Evolutionary conservation across 345 rosid genomes (phyloP).

Genomic region (Populus pruinosa): DNA sequence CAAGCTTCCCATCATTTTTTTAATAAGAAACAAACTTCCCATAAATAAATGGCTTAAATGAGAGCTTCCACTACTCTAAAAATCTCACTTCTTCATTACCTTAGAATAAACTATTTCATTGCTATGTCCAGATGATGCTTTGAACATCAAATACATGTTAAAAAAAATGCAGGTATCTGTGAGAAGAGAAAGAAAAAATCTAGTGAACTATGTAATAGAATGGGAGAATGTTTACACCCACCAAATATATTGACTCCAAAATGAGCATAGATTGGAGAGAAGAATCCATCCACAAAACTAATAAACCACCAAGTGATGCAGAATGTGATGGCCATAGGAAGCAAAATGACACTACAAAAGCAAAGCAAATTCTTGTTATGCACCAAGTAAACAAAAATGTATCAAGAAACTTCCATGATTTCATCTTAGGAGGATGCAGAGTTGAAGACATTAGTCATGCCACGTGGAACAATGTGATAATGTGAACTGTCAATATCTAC

Average conservation of each 20-base stretch:
- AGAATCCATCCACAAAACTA: slow-evolving; percentile 64
- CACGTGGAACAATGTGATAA: neutral
- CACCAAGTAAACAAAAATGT: neutral
- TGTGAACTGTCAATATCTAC: neutral
- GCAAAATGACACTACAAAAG: slow-evolving; percentile 57
- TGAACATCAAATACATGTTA: too few species aligned
- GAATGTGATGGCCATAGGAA: slow-evolving; percentile 71
- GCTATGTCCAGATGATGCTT: neutral
- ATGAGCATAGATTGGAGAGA: slow-evolving; percentile 68
- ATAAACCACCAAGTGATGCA: slow-evolving; percentile 76
- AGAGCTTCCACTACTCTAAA: neutral
- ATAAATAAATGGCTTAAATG: too few species aligned
- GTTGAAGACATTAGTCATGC: too few species aligned
- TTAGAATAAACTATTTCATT: too few species aligned
- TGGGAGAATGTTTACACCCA: slow-evolving; percentile 6
- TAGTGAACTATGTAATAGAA: neutral
- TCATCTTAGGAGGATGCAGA: neutral
- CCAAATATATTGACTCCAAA: slow-evolving; percentile 70
- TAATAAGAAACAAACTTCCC: too few species aligned
- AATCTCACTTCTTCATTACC: too few species aligned
- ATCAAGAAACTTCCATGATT: neutral
- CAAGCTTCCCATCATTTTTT: too few species aligned
- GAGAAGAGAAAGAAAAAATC: neutral
- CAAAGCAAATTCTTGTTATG: neutral
- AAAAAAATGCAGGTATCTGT: neutral